A percentile compares a stretch with the other conserved stretches of the same genome.
Evolutionary conservation across 768 basidiomycete genomes (phyloP).

Genomic region (Leccinum sublutescens): DNA sequence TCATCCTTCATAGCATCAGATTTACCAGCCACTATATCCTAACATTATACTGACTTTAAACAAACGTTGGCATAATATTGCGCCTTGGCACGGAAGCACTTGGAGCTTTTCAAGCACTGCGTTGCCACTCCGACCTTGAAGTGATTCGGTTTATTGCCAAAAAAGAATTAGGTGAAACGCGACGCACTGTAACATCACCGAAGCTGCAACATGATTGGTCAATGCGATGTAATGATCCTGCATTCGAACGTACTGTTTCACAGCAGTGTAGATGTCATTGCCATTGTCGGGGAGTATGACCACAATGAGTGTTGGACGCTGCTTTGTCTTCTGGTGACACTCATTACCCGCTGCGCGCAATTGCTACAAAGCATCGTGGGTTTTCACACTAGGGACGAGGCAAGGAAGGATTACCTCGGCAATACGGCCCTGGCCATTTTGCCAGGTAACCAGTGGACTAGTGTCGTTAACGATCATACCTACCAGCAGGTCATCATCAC

Average conservation of each 20-base stretch:
- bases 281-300: conserved; percentile 71
- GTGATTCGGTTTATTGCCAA: conserved; percentile 1
- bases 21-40: background rate
- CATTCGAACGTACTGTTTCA: conserved; percentile 64
- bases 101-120: conserved; percentile 69
- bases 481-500: conserved; percentile 21
- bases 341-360: conserved; percentile 51
- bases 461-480: conserved; percentile 56
- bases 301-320: conserved; percentile 57
- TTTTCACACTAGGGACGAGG: background rate
- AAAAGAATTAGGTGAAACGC: background rate
- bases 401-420: conserved; percentile 35
- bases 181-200: conserved; percentile 59
- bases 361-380: conserved; percentile 33
- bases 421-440: conserved; percentile 58
- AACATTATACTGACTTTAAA: conserved; percentile 56
- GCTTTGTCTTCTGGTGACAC: conserved; percentile 39
- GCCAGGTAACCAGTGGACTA: conserved; percentile 48
- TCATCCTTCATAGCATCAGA: conserved; percentile 49
- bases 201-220: conserved; percentile 45
- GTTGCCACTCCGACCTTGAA: conserved; percentile 70
- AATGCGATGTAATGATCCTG: background rate
- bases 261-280: conserved; percentile 71
- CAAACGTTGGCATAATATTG: conserved; percentile 84
- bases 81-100: conserved; percentile 63